Evolutionary conservation across 139 green algal species (phyloP), one percentile per base, ranked within the genome.

Genomic region (Tetradesmus lagerheimii): DNA sequence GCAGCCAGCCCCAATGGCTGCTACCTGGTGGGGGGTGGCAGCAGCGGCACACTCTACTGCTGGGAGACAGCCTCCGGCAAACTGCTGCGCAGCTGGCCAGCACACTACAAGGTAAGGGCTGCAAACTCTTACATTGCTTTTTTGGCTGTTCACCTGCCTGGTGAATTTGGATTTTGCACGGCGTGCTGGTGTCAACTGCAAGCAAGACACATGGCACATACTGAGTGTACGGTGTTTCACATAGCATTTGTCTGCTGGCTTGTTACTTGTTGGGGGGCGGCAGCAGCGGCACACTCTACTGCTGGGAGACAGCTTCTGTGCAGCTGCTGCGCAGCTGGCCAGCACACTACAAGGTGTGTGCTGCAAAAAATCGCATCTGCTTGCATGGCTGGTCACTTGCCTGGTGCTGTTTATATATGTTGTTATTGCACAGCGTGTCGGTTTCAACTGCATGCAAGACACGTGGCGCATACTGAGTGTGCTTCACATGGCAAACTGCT

Each of bases 91-190:
- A 94, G 43, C 25, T 99, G 97, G 98, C 85, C 94, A 12, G 96
- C 94, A 1, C 97, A 99, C 92, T 99, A 98, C 94, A 98, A 97
- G 93, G 95, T 95, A 57, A 31, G 35, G 23, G 50, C 47, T 31
- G 38, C 74, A 37, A 12, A 9, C 45, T 9, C 45, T 57, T 9
- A 9, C 14, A 12, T 12, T 57, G 45, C 45, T 57, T 9, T 12
- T 57, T 9, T 12, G 11, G 45, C 45, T 57, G 45, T 12, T 57
- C n/a, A n/a, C n/a, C n/a, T n/a, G n/a, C n/a, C n/a, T n/a, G n/a
- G n/a, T n/a, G n/a, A n/a, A n/a, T n/a, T n/a, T n/a, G n/a, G n/a
- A n/a, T n/a, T n/a, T n/a, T n/a, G n/a, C n/a, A n/a, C n/a, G n/a
- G n/a, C n/a, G n/a, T 31, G 64, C 64, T 75, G 25, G 64, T 75